Evolutionary conservation across 176 grass and related monocot genomes (phyloP).

Genomic region (Eragrostis curvula): DNA sequence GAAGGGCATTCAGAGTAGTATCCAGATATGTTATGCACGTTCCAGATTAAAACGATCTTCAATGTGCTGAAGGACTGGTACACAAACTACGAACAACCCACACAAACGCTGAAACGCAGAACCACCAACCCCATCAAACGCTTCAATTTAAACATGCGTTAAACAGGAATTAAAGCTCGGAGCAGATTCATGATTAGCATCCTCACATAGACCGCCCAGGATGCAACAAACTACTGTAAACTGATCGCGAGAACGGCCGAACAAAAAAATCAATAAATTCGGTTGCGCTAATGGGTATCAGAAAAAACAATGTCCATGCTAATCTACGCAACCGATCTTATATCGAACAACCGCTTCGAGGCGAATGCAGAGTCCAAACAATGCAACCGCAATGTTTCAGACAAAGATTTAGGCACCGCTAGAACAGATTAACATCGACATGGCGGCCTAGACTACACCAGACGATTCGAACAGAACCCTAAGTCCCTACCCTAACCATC

Average conservation of each 20-base stretch:
- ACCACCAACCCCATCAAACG: no score
- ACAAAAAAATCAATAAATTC: no score
- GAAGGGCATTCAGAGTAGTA: neutral
- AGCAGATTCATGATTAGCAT: no score
- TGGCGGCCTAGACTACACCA: neutral
- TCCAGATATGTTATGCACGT: neutral
- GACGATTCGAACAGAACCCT: slow-evolving; percentile 4
- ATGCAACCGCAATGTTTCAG: no score
- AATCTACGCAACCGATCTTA: neutral
- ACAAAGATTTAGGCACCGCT: neutral
- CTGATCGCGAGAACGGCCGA: neutral
- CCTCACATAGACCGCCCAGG: neutral
- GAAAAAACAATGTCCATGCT: neutral
- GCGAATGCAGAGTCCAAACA: no score
- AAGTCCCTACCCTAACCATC: neutral
- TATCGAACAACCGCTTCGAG: neutral
- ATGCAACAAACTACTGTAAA: neutral
- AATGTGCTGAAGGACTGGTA: no score
- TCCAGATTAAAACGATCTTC: no score
- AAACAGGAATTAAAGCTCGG: no score
- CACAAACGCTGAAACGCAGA: no score
- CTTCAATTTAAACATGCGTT: no score
- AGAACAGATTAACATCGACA: neutral
- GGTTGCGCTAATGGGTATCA: neutral
- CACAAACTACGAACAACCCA: no score